Conservation (phyloP, 2,329 filamentous ascomycete genomes). For the Sporothrix globosa region DNA sequence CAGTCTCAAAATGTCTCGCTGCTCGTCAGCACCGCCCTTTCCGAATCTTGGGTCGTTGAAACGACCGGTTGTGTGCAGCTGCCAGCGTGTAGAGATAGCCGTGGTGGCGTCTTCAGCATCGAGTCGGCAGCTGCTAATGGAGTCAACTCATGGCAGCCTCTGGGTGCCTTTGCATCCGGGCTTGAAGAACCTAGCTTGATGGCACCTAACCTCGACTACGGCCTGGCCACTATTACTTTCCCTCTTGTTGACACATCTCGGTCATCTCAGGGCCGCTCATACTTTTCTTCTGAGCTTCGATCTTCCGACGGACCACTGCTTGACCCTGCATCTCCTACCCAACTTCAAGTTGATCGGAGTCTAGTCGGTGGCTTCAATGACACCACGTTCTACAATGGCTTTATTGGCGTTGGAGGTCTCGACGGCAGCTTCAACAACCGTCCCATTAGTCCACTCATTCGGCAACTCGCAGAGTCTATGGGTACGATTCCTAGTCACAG, state of each 20-base stretch:
- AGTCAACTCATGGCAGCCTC: conserved; percentile 54
- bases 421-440: conserved; percentile 56
- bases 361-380: conserved; percentile 58
- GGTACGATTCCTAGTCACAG: conserved; percentile 70
- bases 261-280: neutral
- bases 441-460: conserved; percentile 56
- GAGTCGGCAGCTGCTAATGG: conserved; percentile 49
- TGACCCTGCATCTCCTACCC: conserved; percentile 6
- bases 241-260: neutral
- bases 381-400: conserved; percentile 59
- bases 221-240: conserved; percentile 49
- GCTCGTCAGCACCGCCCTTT: conserved; percentile 67
- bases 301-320: conserved; percentile 33
- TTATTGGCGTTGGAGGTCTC: conserved; percentile 60
- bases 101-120: conserved; percentile 63
- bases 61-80: conserved; percentile 68
- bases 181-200: conserved; percentile 57
- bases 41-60: conserved; percentile 71
- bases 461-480: conserved; percentile 61
- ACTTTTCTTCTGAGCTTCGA: conserved; percentile 45
- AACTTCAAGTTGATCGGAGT: conserved; percentile 47
- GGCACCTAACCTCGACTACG: conserved; percentile 66
- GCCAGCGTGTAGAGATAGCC: conserved; percentile 56
- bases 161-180: conserved; percentile 64
- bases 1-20: conserved; percentile 52